These are phyloP conservation scores for Biscogniauxia marginata DNA, from an alignment of 2,329 filamentous ascomycete genomes.

Conservation along the genomic window DNA sequence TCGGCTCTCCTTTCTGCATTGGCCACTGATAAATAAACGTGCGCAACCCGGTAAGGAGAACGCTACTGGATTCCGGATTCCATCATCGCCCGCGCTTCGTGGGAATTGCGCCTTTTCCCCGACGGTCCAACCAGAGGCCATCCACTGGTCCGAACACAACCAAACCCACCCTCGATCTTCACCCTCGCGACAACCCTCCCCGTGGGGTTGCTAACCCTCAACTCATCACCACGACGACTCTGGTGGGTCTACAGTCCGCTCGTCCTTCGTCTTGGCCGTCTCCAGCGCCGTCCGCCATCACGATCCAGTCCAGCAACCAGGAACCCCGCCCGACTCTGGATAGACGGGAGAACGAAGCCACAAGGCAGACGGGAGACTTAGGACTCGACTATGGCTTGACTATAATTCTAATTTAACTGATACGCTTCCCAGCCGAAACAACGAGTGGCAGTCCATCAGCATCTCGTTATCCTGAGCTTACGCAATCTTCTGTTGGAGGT, in stretches of 20 bases:
- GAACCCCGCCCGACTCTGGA: background rate
- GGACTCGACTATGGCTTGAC: background rate
- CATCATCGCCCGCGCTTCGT: background rate
- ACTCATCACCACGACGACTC: conserved; percentile 14
- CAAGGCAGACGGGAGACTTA: no score
- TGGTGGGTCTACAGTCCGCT: conserved; percentile 13
- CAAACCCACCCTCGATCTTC: conserved; percentile 11
- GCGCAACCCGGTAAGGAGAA: background rate
- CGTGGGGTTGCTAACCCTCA: conserved; percentile 21
- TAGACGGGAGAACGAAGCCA: background rate
- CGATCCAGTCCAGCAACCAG: conserved; percentile 5
- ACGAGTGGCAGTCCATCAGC: conserved; percentile 1
- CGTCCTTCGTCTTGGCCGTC: conserved; percentile 1
- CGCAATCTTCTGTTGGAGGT: conserved; percentile 23
- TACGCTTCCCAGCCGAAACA: conserved; percentile 1
- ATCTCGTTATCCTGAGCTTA: conserved; percentile 4
- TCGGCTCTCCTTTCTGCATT: no score
- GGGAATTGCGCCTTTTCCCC: conserved; percentile 26
- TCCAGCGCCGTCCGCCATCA: conserved; percentile 6
- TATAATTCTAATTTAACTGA: background rate
- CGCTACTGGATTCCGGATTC: background rate
- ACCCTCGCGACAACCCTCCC: conserved; percentile 16
- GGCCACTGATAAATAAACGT: background rate
- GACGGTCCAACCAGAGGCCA: conserved; percentile 31
- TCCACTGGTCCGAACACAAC: conserved; percentile 34